A percentile compares a stretch with the other conserved stretches of the same genome.
These are phyloP conservation scores for Nicotiana obtusifolia DNA, from an alignment of 257 asterid genomes.

Conservation along the genomic window DNA sequence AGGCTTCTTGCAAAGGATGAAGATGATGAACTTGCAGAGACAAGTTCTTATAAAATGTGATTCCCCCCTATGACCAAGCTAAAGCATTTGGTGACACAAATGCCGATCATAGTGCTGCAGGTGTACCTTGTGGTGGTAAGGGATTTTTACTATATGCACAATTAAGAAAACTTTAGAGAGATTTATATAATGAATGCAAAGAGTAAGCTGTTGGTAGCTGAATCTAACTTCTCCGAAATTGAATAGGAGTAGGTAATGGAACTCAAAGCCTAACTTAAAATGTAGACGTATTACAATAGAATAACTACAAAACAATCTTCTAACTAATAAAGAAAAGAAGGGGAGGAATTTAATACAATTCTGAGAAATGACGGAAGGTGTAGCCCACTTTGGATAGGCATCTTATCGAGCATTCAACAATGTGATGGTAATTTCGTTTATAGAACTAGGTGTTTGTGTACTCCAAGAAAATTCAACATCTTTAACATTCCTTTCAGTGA, in stretches of 20 bases:
- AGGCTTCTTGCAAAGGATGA: conserved; percentile 71
- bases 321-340: not conserved
- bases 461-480: conserved; percentile 1
- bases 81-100: conserved; percentile 96
- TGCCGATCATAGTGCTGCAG: conserved; percentile 88
- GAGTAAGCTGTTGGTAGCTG: conserved; percentile 40
- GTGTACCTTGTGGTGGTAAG: conserved; percentile 96
- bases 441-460: conserved; percentile 11
- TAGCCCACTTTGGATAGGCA: not conserved
- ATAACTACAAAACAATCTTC: not conserved
- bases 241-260: not conserved
- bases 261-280: too few species aligned
- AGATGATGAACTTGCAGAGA: conserved; percentile 65
- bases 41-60: conserved; percentile 55
- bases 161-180: conserved; percentile 91
- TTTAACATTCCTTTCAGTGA: conserved; percentile 12
- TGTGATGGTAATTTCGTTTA: conserved; percentile 15
- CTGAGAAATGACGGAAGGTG: not conserved
- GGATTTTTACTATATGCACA: conserved; percentile 99
- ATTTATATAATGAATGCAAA: conserved; percentile 82
- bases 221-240: not conserved
- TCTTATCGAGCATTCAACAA: conserved; percentile 15
- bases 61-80: conserved; percentile 94
- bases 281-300: too few species aligned
- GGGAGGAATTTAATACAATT: not conserved